These are phyloP conservation scores for Dendrobium huoshanense DNA, from an alignment of 106 monocot genomes.

Conservation along the genomic window DNA sequence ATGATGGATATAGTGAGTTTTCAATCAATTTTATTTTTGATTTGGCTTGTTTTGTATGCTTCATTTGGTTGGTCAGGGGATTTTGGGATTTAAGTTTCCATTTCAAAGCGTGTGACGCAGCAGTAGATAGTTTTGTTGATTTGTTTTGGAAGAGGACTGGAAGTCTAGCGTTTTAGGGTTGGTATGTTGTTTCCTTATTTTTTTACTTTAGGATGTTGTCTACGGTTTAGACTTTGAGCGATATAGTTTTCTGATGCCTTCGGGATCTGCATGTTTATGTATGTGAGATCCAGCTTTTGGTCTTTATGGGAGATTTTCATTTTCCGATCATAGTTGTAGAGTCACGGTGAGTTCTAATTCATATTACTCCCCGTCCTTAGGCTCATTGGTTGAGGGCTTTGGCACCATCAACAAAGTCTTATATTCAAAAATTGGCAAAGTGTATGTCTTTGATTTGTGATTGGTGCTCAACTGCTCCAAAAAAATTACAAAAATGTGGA, in stretches of 20 bases:
- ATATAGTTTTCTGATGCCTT: not conserved
- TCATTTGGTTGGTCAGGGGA: not conserved
- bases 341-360: not conserved
- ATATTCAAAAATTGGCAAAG: not conserved
- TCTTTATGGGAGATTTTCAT: not conserved
- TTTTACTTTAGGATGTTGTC: not conserved
- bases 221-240: not conserved
- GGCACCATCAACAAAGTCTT: not conserved
- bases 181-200: not conserved
- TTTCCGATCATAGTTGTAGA: not conserved
- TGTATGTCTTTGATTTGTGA: not conserved
- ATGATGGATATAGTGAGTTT: slow-evolving; percentile 16
- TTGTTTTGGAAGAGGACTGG: not conserved
- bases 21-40: not conserved
- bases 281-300: not conserved
- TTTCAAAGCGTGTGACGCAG: not conserved
- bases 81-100: not conserved
- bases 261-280: not conserved
- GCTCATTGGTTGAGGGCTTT: not conserved
- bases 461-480: not conserved
- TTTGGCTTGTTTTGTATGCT: not conserved
- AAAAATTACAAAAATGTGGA: not conserved
- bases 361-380: not conserved
- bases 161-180: not conserved
- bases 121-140: not conserved